phyloP scores from a whole-genome alignment of 192 early-diverging fungal genomes.

The Helicostylum pulchrum region DNA sequence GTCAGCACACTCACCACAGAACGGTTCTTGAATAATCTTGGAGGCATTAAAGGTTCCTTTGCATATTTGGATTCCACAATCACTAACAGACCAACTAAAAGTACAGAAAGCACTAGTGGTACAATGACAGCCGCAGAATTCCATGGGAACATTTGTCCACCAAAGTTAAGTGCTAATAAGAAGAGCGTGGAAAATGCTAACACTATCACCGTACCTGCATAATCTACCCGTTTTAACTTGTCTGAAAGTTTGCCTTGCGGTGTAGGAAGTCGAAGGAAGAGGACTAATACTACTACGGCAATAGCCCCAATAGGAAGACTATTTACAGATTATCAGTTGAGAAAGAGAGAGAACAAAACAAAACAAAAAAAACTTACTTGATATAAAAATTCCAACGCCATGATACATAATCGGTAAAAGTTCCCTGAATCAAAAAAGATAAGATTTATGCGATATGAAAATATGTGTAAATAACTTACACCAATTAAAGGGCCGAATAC shows the following conservation, averaged over 20 bases:
- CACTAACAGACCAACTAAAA: conserved; percentile 37
- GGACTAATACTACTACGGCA: conserved; percentile 43
- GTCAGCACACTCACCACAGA: conserved; percentile 26
- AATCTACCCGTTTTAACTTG: conserved; percentile 64
- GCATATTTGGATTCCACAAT: conserved; percentile 50
- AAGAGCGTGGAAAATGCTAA: conserved; percentile 50
- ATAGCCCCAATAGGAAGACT: conserved; percentile 39
- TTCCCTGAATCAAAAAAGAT: conserved; percentile 12
- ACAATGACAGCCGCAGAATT: conserved; percentile 50
- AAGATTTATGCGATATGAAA: neutral
- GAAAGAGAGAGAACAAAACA: neutral
- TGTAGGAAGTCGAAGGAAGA: conserved; percentile 30
- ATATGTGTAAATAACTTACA: conserved; percentile 6
- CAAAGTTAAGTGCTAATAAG: conserved; percentile 65
- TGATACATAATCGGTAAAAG: conserved; percentile 34
- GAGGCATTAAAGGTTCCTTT: conserved; percentile 63
- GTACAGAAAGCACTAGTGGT: conserved; percentile 41
- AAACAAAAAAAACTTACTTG: conserved; percentile 30
- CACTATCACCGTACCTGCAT: conserved; percentile 48
- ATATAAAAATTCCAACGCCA: conserved; percentile 44
- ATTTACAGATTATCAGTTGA: neutral
- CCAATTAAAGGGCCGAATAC: conserved; percentile 41
- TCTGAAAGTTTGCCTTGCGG: conserved; percentile 29
- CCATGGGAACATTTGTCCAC: conserved; percentile 59
- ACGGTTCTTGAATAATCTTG: conserved; percentile 54